Evolutionary conservation across 2,329 filamentous ascomycete species (phyloP).

Genomic region (Fusarium dlaminii): DNA sequence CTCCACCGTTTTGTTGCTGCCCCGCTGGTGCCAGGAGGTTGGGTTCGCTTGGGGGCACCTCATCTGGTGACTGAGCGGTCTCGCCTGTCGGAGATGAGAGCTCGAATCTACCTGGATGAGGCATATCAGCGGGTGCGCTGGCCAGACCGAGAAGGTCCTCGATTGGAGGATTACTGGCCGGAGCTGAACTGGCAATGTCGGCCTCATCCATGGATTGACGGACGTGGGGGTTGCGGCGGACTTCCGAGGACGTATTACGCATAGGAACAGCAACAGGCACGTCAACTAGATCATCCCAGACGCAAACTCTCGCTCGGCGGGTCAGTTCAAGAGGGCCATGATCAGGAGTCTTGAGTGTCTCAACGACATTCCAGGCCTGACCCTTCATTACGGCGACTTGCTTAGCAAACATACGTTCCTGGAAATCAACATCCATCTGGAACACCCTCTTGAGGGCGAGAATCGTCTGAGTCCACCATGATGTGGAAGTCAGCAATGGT

Average conservation of each 20-base stretch:
- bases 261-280: conserved; percentile 94
- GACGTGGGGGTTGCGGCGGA: conserved; percentile 70
- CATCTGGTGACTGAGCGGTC: conserved; percentile 53
- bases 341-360: conserved; percentile 91
- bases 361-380: conserved; percentile 98
- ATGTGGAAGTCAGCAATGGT: conserved; percentile 91
- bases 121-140: conserved; percentile 70
- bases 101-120: conserved; percentile 80
- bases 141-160: conserved; percentile 77
- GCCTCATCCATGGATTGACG: conserved; percentile 75
- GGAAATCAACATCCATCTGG: conserved; percentile 92
- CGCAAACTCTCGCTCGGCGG: conserved; percentile 87
- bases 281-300: conserved; percentile 98
- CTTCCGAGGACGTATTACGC: conserved; percentile 84
- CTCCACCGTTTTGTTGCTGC: conserved; percentile 27
- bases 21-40: conserved; percentile 28
- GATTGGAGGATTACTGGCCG: conserved; percentile 47
- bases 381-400: conserved; percentile 99
- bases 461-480: conserved; percentile 97
- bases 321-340: conserved; percentile 95
- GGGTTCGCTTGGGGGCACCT: conserved; percentile 35
- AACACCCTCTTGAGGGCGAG: conserved; percentile 87
- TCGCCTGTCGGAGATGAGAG: conserved; percentile 60
- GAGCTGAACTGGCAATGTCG: conserved; percentile 73
- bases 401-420: conserved; percentile 98